Evolutionary conservation across 1,284 basidiomycete species (phyloP), one percentile per base, ranked within the genome.

Genomic region (Naganishia albida): DNA sequence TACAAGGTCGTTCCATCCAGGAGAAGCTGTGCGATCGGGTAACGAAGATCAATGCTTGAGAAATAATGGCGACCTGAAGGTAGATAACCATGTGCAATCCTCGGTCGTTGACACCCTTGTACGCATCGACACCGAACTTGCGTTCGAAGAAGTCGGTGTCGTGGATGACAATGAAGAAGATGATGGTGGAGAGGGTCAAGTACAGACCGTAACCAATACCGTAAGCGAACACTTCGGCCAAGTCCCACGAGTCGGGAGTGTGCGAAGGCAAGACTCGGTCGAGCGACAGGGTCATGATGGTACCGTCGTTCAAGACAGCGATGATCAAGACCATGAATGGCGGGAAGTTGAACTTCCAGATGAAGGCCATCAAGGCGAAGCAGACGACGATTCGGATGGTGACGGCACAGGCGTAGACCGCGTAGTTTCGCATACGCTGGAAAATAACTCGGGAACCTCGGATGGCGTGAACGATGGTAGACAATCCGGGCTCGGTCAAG

Each of bases 261-360:
- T 84, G 88, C 57, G 91, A 93, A 54, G 94, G 94, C 74, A 97
- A 81, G 69, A 97, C 94, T 80, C 94, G 92, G 81, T 98, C 94
- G 68, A 97, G 89, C 34, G 93, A 96, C 70, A 98, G 85, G 13
- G 94, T 98, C 93, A 98, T 97, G 85, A 98, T 95, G 72, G 94
- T 96, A 80, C 94, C 94, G 78, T 97, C 94, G 81, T 98, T 98
- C 72, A 97, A 83, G 62, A 97, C 85, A 68, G 94, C 93, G 72
- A 98, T 95, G 81, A 98, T 91, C 80, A 97, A 89, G 70, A 98
- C 88, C 94, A 98, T 97, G 87, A 98, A 98, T 18, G 94, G 93
- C 74, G 94, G 94, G 91, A 98, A 98, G 81, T 95, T 90, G 80
- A 93, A 93, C 83, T 89, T 87, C 88, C 93, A 97, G 67, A 88